Base-by-base conservation (phyloP, 2,329 filamentous ascomycete species). In the Hypoxylon sp. region DNA sequence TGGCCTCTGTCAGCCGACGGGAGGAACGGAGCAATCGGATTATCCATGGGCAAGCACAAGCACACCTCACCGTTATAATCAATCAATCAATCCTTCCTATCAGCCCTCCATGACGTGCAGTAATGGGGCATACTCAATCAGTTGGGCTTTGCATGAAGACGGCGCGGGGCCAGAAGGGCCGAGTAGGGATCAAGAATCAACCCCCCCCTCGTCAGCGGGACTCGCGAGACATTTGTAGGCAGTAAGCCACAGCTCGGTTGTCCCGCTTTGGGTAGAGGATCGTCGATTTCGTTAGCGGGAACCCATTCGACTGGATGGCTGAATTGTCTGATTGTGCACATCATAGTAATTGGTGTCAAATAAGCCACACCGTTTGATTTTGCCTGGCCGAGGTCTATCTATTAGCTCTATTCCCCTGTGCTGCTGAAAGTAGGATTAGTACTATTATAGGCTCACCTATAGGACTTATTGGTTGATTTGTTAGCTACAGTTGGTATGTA, bases 311-410 rank as follows among this genome's bases (percentile, higher is more conserved):
- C n/a, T n/a, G n/a, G n/a, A n/a, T n/a, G n/a, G n/a, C n/a, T n/a
- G n/a, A n/a, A n/a, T n/a, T n/a, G n/a, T n/a, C n/a, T n/a, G n/a
- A n/a, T n/a, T n/a, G n/a, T n/a, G n/a, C n/a, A n/a, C n/a, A n/a
- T n/a, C n/a, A n/a, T n/a, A n/a, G n/a, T n/a, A n/a, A n/a, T n/a
- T n/a, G n/a, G n/a, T n/a, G n/a, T n/a, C n/a, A n/a, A n/a, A 53
- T 56, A 25, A 56, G 56, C 56, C 56, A 56, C 56, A 38, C 41
- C n/a, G n/a, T n/a, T n/a, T n/a, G n/a, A n/a, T n/a, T n/a, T n/a
- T n/a, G n/a, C n/a, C n/a, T n/a, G n/a, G n/a, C n/a, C n/a, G n/a
- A n/a, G n/a, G n/a, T n/a, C n/a, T n/a, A n/a, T n/a, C n/a, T 46
- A 4, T 26, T 15, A n/a, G 7, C 25, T 21, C 7, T 26, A 6